Percentiles rank a stretch among this genome's conserved stretches.
phyloP scores from a whole-genome alignment of 257 asterid species.

The Rehmannia glutinosa region DNA sequence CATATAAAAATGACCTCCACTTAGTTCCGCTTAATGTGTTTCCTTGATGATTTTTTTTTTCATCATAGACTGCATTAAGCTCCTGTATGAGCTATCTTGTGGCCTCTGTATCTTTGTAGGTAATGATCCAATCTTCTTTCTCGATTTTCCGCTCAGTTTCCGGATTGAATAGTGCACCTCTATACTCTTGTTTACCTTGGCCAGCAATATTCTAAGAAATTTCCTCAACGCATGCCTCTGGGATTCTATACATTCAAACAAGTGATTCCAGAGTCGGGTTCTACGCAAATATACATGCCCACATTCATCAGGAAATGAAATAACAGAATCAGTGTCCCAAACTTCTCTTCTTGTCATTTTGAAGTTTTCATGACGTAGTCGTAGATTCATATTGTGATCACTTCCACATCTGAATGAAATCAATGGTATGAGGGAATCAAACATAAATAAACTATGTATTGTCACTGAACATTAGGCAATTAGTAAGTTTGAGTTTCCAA shows the following conservation, averaged over 20 bases:
- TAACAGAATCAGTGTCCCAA: neutral
- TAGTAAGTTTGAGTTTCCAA: neutral
- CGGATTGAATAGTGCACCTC: neutral
- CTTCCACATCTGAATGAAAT: neutral
- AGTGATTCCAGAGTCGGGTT: neutral
- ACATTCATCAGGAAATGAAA: no score
- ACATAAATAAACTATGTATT: no score
- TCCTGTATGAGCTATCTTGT: neutral
- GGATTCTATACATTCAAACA: neutral
- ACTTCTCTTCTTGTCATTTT: neutral
- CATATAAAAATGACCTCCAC: neutral
- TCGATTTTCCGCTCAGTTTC: neutral
- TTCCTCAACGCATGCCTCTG: neutral
- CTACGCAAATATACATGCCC: neutral
- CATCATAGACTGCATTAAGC: neutral
- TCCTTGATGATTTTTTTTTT: slow-evolving; percentile 3
- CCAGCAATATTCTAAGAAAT: neutral
- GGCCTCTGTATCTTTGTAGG: neutral
- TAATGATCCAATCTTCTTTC: neutral
- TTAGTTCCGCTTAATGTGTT: neutral
- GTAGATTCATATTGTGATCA: neutral
- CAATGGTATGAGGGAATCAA: neutral
- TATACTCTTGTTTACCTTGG: neutral
- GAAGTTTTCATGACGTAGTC: no score
- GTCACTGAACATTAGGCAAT: neutral